These are phyloP conservation scores for Ceratocystis albifundus DNA, from an alignment of 2,329 filamentous ascomycete genomes.

Conservation along the genomic window DNA sequence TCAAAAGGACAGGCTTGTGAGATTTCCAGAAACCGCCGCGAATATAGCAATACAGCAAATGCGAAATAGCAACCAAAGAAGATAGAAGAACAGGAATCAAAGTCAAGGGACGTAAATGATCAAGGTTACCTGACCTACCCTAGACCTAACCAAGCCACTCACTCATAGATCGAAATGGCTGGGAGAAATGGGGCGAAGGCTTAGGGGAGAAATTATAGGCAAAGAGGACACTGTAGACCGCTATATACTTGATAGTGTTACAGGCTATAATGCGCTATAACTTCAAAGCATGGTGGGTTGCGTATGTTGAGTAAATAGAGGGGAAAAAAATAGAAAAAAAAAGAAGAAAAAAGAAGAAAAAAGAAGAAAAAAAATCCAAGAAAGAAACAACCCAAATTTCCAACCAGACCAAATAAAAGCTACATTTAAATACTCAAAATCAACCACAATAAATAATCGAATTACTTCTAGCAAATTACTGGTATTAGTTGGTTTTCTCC, in stretches of 20 bases:
- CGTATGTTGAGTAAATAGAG: not conserved
- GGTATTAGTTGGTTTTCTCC: not conserved
- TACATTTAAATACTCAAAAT: not conserved
- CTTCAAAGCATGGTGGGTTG: not conserved
- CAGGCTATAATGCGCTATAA: not conserved
- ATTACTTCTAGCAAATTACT: not conserved
- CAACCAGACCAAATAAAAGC: not conserved
- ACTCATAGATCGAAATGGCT: too few relatives aligned
- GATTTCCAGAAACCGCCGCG: not conserved
- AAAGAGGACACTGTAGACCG: too few relatives aligned
- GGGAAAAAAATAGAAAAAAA: not conserved
- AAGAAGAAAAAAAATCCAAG: not conserved
- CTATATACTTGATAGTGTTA: not conserved
- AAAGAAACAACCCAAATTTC: not conserved
- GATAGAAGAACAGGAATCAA: too few relatives aligned
- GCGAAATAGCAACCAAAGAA: too few relatives aligned
- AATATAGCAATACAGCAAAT: too few relatives aligned
- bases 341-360: not conserved
- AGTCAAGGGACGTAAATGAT: too few relatives aligned
- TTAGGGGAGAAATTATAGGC: too few relatives aligned
- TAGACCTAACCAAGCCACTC: too few relatives aligned
- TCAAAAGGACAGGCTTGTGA: not conserved
- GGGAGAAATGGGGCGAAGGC: not conserved
- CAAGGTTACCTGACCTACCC: too few relatives aligned
- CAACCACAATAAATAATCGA: not conserved